Evolutionary conservation across 768 basidiomycete genomes (phyloP), one percentile per base, ranked within the genome.

Genomic region (Tulasnella calospora): DNA sequence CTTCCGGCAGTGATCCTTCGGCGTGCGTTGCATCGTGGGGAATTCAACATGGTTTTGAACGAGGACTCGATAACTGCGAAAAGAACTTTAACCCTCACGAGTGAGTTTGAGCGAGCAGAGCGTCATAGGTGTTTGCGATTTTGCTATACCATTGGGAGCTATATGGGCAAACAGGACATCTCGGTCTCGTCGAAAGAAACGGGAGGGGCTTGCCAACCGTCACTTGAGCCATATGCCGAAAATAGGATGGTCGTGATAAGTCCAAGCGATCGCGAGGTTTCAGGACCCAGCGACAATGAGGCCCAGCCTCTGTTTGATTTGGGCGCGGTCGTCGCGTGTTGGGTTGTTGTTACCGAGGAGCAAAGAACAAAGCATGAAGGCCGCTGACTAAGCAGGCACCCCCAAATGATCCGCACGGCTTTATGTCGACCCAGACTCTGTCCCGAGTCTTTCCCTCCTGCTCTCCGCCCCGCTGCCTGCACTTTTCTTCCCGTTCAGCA

Each of bases 391-490:
- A 67, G 61, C 61, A 4, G 27, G 15, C 8, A 17, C 61, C 46
- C 57, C 61, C 27, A 17, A 67, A 27, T 67, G 61, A 35, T 33
- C 30, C 61, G 0, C 30, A 33, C 61, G 61, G 61, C 30, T 35
- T 67, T 67, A 67, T 27, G 30, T n/a, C 9, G 61, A 13, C 7
- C 30, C 30, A 67, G 61, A 67, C 61, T 67, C 61, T 67, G 13
- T 15, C 13, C 44, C 44, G 44, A 44, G 61, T 67, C 61, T 27
- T 67, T 35, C 61, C 61, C 61, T 67, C 61, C 61, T 67, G 61
- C 33, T 67, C 61, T 67, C 61, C 61, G 61, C 61, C 61, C 61
- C 61, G 61, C 30, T 67, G 61, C 61, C 61, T 67, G 61, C 61
- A 67, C 15, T 30, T 67, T 67, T 35, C 61, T 35, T 27, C 33